phyloP scores from a whole-genome alignment of 495 filamentous ascomycete genomes.

The Mytilinidion resinicola region DNA sequence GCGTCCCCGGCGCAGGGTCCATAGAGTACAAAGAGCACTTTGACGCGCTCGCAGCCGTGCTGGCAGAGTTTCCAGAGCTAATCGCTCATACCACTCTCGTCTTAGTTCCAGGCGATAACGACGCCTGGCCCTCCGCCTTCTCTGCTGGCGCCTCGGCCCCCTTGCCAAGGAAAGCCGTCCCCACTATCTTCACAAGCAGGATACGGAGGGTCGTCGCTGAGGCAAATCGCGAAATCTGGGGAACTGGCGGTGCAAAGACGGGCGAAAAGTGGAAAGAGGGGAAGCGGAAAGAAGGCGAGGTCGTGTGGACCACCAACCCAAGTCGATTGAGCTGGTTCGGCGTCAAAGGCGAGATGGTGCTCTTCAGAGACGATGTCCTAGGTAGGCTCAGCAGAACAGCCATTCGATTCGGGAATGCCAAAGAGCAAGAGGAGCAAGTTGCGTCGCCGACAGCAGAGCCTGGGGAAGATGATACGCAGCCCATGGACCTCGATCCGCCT shows the following conservation, averaged over 20 bases:
- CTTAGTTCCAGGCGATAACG: slow-evolving; percentile 92
- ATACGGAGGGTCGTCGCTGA: slow-evolving; percentile 71
- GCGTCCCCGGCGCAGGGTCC: slow-evolving; percentile 58
- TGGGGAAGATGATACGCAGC: slow-evolving; percentile 5
- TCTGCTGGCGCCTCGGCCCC: slow-evolving; percentile 71
- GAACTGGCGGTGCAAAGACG: slow-evolving; percentile 13
- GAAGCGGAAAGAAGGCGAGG: slow-evolving; percentile 55
- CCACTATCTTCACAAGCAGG: slow-evolving; percentile 79
- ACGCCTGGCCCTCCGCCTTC: slow-evolving; percentile 87
- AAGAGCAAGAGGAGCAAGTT: slow-evolving; percentile 27
- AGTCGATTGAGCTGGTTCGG: slow-evolving; percentile 75
- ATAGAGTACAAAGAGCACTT: slow-evolving; percentile 96
- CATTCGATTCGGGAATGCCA: slow-evolving; percentile 47
- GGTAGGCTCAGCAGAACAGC: slow-evolving; percentile 67
- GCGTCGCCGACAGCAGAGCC: slow-evolving; percentile 3
- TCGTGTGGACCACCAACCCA: slow-evolving; percentile 84
- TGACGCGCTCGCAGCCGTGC: slow-evolving; percentile 70
- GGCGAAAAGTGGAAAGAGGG: slow-evolving; percentile 27
- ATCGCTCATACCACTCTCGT: slow-evolving; percentile 75
- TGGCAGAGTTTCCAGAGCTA: slow-evolving; percentile 81
- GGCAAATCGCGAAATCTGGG: slow-evolving; percentile 58
- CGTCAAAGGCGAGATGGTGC: slow-evolving; percentile 72
- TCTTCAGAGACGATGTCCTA: slow-evolving; percentile 81
- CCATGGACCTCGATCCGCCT: slow-evolving; percentile 28
- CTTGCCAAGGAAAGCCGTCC: slow-evolving; percentile 66